Percentiles rank a stretch among this genome's conserved stretches.
phyloP scores from a whole-genome alignment of 441 rosid genomes.

The Lepidium campestre region DNA sequence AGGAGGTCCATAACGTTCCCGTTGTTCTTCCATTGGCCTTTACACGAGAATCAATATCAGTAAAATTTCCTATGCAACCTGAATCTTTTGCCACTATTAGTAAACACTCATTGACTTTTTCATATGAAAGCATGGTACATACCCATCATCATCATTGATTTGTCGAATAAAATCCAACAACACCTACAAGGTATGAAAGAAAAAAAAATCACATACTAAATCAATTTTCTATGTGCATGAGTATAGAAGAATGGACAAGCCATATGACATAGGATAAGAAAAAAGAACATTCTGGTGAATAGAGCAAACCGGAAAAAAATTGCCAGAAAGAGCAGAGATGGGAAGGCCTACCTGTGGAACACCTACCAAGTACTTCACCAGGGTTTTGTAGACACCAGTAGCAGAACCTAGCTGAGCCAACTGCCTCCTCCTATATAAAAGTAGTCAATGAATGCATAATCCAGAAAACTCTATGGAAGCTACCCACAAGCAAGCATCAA shows the following conservation, averaged over 20 bases:
- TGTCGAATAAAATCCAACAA: conserved; percentile 88
- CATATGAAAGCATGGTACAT: conserved; percentile 30
- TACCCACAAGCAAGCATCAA: background rate
- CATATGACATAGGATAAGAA: background rate
- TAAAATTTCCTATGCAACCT: conserved; percentile 2
- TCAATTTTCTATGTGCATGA: background rate
- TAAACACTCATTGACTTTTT: background rate
- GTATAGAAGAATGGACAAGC: conserved; percentile 6
- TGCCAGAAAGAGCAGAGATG: background rate
- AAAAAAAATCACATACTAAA: conserved; percentile 13
- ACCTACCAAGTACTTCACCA: conserved; percentile 96
- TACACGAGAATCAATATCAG: conserved; percentile 18
- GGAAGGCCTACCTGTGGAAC: conserved; percentile 78
- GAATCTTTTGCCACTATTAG: conserved; percentile 1
- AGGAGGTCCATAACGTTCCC: conserved; percentile 95
- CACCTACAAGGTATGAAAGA: conserved; percentile 48
- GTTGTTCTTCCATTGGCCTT: conserved; percentile 99
- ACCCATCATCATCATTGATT: conserved; percentile 98
- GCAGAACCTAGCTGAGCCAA: conserved; percentile 97
- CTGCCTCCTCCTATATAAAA: conserved; percentile 70
- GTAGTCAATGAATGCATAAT: conserved; percentile 4
- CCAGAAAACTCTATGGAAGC: conserved; percentile 4
- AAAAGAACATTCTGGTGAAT: background rate
- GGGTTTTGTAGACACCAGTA: conserved; percentile 94
- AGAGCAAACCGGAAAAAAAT: background rate